phyloP scores from a whole-genome alignment of 2,329 filamentous ascomycete genomes.

The Macrophomina phaseolina region DNA sequence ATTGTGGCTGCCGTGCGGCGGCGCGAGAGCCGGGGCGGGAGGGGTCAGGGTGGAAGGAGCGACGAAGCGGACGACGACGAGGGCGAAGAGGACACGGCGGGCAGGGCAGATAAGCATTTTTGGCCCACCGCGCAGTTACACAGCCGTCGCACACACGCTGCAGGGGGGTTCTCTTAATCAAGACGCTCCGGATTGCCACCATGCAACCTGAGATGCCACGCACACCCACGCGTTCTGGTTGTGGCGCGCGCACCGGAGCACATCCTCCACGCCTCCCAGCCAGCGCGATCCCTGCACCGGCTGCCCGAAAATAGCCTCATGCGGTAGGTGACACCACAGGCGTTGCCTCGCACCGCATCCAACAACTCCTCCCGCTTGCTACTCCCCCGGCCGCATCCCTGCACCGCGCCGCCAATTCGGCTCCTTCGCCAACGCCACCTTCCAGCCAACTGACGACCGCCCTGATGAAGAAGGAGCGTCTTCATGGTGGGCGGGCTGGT shows the following conservation, averaged over 20 bases:
- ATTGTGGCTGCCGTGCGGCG: neutral
- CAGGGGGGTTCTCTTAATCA: constrained; percentile 7
- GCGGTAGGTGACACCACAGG: neutral
- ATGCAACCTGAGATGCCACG: constrained; percentile 3
- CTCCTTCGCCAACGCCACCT: no score
- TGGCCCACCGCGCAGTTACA: neutral
- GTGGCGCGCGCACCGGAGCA: neutral
- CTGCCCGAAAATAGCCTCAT: neutral
- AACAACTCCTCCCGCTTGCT: neutral
- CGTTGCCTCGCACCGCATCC: neutral
- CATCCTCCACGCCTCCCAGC: neutral
- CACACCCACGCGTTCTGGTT: neutral
- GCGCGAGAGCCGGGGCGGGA: neutral
- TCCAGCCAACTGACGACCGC: no score
- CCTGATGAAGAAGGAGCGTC: no score
- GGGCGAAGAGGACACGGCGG: neutral
- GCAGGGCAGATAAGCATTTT: constrained; percentile 8
- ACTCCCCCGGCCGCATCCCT: no score
- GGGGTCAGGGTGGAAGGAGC: neutral
- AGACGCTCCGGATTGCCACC: neutral
- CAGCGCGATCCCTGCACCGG: neutral
- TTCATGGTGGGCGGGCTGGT: no score
- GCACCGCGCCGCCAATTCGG: no score
- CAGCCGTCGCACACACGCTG: constrained; percentile 10
- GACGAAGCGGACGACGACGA: neutral